phyloP scores from a whole-genome alignment of 2,329 filamentous ascomycete species.

The Beauveria sp. region DNA sequence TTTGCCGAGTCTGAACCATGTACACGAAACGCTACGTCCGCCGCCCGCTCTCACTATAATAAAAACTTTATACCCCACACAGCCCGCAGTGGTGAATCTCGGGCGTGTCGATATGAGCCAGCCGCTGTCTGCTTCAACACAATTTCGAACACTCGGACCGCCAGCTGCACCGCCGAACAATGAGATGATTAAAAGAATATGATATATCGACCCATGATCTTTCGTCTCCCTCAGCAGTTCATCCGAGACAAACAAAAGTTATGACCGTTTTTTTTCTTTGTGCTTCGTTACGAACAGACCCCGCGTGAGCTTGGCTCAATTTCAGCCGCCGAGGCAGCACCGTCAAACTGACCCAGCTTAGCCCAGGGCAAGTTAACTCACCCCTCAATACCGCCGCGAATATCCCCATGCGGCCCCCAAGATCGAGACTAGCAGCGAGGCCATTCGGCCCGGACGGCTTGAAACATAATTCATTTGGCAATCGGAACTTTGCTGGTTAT shows the following conservation, averaged over 20 bases:
- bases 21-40: not conserved
- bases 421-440: not conserved
- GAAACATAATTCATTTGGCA: not conserved
- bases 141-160: too few relatives aligned
- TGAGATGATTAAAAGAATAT: not conserved
- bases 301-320: not conserved
- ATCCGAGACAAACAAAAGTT: not conserved
- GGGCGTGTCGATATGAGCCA: not conserved
- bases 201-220: not conserved
- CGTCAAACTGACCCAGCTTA: not conserved
- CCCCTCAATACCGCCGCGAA: constrained; percentile 9
- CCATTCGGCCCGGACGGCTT: constrained; percentile 2
- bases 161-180: not conserved
- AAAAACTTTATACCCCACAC: not conserved
- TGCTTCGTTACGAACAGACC: not conserved
- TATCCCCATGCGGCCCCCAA: constrained; percentile 7
- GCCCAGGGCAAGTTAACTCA: not conserved
- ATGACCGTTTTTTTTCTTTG: not conserved
- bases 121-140: not conserved
- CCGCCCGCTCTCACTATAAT: not conserved
- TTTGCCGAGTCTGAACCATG: not conserved
- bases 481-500: too few relatives aligned
- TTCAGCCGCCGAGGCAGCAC: not conserved
- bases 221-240: not conserved
- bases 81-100: not conserved